A percentile compares a stretch with the other conserved stretches of the same genome.
These are phyloP conservation scores for Discostella stelligeroides DNA, from an alignment of 108 stramenopile genomes.

Conservation along the genomic window DNA sequence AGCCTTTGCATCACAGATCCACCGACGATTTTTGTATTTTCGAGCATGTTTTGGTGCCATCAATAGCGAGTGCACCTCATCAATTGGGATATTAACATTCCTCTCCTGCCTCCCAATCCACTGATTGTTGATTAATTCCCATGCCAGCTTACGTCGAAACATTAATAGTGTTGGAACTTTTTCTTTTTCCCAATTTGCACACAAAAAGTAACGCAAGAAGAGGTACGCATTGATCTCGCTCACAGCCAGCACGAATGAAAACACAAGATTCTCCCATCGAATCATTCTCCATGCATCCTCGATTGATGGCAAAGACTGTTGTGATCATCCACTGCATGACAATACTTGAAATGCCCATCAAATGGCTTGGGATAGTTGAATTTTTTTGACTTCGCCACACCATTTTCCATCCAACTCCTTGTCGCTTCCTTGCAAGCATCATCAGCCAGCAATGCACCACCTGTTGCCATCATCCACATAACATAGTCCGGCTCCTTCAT, in stretches of 20 bases:
- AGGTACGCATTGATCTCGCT: conserved; percentile 25
- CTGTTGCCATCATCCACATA: conserved; percentile 35
- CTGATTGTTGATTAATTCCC: not conserved
- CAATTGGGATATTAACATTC: not conserved
- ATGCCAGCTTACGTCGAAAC: not conserved
- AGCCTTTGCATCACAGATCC: not conserved
- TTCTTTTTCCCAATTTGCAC: not conserved
- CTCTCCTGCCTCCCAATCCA: not conserved
- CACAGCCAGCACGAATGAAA: conserved; percentile 29
- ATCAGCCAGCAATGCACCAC: conserved; percentile 5
- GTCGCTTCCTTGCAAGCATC: not conserved
- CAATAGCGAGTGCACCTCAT: not conserved
- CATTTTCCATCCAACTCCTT: no score
- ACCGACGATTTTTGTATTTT: not conserved
- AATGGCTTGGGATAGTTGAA: no score
- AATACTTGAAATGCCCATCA: no score
- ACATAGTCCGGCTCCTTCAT: conserved; percentile 50
- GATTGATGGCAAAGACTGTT: conserved; percentile 14
- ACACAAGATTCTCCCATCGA: conserved; percentile 27
- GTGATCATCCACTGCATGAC: no score
- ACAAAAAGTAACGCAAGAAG: not conserved
- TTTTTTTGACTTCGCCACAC: no score
- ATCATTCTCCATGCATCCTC: conserved; percentile 26
- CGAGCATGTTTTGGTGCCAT: not conserved
- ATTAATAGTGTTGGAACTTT: not conserved